These are phyloP conservation scores for Botrytis squamosa DNA, from an alignment of 2,329 filamentous ascomycete species.

Conservation along the genomic window DNA sequence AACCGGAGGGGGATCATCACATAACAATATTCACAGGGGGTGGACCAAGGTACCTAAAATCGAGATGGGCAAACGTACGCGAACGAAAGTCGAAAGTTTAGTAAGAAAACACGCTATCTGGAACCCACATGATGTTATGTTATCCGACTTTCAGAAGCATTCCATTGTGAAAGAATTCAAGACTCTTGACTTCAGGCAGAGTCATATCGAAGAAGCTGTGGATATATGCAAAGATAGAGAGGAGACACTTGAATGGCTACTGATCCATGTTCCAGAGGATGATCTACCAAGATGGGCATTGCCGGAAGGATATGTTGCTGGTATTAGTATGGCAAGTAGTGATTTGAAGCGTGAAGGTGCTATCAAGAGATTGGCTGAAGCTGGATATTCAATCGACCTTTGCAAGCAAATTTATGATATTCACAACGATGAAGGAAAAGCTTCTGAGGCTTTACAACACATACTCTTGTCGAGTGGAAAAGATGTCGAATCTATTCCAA, in stretches of 20 bases:
- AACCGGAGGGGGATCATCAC: constrained; percentile 39
- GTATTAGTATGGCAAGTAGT: constrained; percentile 79
- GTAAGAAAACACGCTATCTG: constrained; percentile 77
- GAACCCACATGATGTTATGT: constrained; percentile 75
- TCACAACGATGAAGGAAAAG: constrained; percentile 67
- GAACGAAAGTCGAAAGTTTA: constrained; percentile 75
- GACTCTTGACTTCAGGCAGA: constrained; percentile 81
- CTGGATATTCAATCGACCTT: constrained; percentile 82
- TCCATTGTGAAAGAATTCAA: constrained; percentile 70
- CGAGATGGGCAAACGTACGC: constrained; percentile 83
- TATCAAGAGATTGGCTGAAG: constrained; percentile 75
- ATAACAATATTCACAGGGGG: constrained; percentile 55
- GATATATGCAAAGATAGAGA: constrained; percentile 87
- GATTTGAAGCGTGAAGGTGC: constrained; percentile 79
- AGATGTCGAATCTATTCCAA: constrained; percentile 39
- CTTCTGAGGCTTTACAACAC: constrained; percentile 77
- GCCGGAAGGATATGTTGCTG: constrained; percentile 87
- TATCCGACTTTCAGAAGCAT: constrained; percentile 57
- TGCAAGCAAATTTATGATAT: constrained; percentile 76
- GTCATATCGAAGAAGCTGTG: constrained; percentile 85
- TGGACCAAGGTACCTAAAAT: constrained; percentile 88
- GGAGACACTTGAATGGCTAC: constrained; percentile 90
- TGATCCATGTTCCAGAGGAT: constrained; percentile 96
- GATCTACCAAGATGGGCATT: constrained; percentile 91
- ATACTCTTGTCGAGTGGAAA: constrained; percentile 56